Percentiles rank a stretch among this genome's conserved stretches.
Conservation (phyloP, 768 basidiomycete genomes). For the Piloderma croceum region DNA sequence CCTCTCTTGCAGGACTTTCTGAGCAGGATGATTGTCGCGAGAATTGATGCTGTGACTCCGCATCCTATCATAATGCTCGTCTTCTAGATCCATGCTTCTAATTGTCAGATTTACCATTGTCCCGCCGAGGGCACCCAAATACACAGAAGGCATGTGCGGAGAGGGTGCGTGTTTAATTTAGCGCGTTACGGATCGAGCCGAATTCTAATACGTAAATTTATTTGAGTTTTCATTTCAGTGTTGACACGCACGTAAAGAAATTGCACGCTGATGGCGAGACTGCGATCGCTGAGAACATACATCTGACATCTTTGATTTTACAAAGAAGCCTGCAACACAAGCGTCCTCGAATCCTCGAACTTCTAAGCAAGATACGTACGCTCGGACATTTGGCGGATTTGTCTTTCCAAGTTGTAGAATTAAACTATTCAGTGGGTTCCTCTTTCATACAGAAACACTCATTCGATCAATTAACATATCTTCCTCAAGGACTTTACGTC, state of each 20-base stretch:
- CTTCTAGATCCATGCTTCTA: no score
- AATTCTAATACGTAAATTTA: no score
- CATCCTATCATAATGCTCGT: no score
- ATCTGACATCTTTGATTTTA: slow-evolving; percentile 27
- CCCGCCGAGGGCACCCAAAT: no score
- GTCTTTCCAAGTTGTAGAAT: slow-evolving; percentile 52
- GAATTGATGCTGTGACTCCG: no score
- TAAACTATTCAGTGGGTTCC: slow-evolving; percentile 53
- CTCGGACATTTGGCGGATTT: slow-evolving; percentile 53
- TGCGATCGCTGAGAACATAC: slow-evolving; percentile 41
- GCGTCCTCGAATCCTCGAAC: slow-evolving; percentile 44
- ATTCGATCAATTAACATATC: not conserved
- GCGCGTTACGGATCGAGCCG: slow-evolving; percentile 8
- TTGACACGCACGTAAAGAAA: slow-evolving; percentile 49
- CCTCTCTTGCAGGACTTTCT: no score
- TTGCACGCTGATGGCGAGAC: slow-evolving; percentile 66
- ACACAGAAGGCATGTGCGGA: slow-evolving; percentile 72
- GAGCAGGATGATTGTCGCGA: no score
- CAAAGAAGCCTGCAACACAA: slow-evolving; percentile 60
- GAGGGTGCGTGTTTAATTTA: slow-evolving; percentile 36
- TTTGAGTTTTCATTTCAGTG: slow-evolving; percentile 34
- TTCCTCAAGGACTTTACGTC: slow-evolving; percentile 58
- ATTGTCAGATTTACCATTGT: no score
- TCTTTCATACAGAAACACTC: not conserved
- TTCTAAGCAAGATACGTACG: slow-evolving; percentile 55